A percentile compares a stretch with the other conserved stretches of the same genome.
Conservation (phyloP, 2,329 filamentous ascomycete species). For the Aspergillus brasiliensis region DNA sequence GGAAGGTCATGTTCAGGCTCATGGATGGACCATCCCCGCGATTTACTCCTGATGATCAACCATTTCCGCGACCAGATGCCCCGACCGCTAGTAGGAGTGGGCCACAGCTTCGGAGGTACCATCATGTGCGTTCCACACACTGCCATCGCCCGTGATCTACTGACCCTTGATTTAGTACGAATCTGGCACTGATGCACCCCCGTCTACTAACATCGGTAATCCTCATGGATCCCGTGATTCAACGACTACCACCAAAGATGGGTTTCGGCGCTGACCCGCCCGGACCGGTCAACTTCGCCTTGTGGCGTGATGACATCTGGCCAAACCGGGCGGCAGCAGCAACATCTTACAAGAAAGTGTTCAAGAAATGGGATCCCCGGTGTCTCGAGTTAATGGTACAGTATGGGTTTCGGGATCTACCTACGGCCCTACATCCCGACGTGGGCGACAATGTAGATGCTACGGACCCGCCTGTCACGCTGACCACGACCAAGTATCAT, state of each 20-base stretch:
- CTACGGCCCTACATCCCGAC: neutral
- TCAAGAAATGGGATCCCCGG: neutral
- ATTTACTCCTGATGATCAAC: conserved; percentile 16
- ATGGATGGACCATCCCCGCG: conserved; percentile 15
- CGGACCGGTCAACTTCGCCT: neutral
- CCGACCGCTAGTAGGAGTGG: conserved; percentile 11
- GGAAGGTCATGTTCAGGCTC: neutral
- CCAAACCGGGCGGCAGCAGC: neutral
- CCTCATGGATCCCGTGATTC: conserved; percentile 7
- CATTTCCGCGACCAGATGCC: conserved; percentile 17
- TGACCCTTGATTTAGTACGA: neutral
- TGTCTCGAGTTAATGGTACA: neutral
- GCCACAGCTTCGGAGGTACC: conserved; percentile 16
- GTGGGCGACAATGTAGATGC: neutral
- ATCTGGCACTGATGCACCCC: conserved; percentile 11
- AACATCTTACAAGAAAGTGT: neutral
- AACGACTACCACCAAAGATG: neutral
- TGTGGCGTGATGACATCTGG: neutral
- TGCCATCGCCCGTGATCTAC: neutral
- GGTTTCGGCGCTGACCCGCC: neutral
- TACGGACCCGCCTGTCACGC: neutral
- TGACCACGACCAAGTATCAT: conserved; percentile 3
- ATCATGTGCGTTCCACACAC: conserved; percentile 35
- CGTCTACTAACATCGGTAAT: conserved; percentile 9
- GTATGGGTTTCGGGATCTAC: neutral